Evolutionary conservation across 2,329 filamentous ascomycete genomes (phyloP), one percentile per base, ranked within the genome.

Genomic region (Elsinoe perseae): DNA sequence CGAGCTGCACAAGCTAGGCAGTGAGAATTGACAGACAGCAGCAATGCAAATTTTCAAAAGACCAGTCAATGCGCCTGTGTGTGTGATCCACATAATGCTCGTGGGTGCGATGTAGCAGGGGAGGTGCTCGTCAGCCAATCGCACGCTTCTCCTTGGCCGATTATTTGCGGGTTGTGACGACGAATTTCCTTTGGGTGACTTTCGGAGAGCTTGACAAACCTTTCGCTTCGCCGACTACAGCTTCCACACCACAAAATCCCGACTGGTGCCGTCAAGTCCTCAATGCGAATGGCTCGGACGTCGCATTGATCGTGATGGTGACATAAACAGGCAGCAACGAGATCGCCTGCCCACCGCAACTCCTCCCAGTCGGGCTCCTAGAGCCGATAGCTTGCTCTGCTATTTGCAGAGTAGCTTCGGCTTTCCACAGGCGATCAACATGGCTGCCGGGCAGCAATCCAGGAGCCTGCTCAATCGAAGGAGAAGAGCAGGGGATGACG

Each of bases 401-500:
- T 7, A 34, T 16, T 12, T 23, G 28, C 54, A 50, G 23, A n/a
- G 54, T 43, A 52, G 18, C 48, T 34, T 38, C 48, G 48, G 48
- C 48, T 32, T 48, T 9, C 23, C 9, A 25, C 32, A 52, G 32
- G 54, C 42, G 54, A 56, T 30, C 46, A 32, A 44, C 10, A 81
- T 80, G 77, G 75, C 73, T 67, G 70, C 73, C 56, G 69, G 78
- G 66, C 79, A 81, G 28, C 63, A 65, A 67, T 80, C 82, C 70
- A 84, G 80, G 73, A 84, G 83, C 72, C 70, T 82, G 64, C 80
- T 86, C 70, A 82, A 82, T 68, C 81, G 81, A 64, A 81, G 84
- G 66, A 82, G 85, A 68, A 81, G 84, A 64, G 78, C 83, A 62
- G 83, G 84, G 70, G 84, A 87, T 68, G 84, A 79, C 63, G 85